Evolutionary conservation across 208 protist species (phyloP), one percentile per base, ranked within the genome.

Genomic region (Wallacemonas sp.): DNA sequence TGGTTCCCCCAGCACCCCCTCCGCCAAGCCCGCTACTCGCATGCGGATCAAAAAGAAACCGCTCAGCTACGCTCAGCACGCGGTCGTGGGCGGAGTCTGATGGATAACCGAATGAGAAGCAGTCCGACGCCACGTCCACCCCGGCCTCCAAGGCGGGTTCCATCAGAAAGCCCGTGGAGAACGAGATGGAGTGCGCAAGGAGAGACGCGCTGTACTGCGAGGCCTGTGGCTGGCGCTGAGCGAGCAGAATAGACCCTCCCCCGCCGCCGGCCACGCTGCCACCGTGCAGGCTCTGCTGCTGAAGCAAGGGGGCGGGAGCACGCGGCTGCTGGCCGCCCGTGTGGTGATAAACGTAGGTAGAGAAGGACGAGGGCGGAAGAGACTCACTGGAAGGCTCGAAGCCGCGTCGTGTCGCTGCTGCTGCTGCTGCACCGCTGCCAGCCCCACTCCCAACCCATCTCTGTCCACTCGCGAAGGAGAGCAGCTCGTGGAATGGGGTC

Each of bases 141-240:
- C 51, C 51, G 4, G 51, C 51, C 15, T 58, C 51, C 24, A 58
- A 19, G 4, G 51, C 30, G 12, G 51, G 51, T 31, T 58, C 51
- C 15, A 58, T 6, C 8, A 39, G 51, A 0, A 30, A 14, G 14
- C 51, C 51, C 3, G 30, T 41, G 0, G 51, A 58, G 28, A 58
- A 39, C 17, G 51, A 58, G n/a, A 31, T 58, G 30, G 51, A 58
- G 51, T 58, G 31, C 28, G 51, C n/a, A 4, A 58, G 51, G 31
- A 39, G 19, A 9, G 51, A 42, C 11, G 28, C 51, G 30, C 31
- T 39, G 9, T 41, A 41, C 36, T 41, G 36, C 36, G 36, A 41
- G 9, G 36, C 14, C 36, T 42, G 36, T 15, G 11, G 36, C 15
- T 42, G 36, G 15, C 36, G 36, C 36, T 9, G 11, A 15, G 15